These are phyloP conservation scores for Metschnikowia colocasiae DNA, from an alignment of 805 yeast genomes.

Conservation along the genomic window DNA sequence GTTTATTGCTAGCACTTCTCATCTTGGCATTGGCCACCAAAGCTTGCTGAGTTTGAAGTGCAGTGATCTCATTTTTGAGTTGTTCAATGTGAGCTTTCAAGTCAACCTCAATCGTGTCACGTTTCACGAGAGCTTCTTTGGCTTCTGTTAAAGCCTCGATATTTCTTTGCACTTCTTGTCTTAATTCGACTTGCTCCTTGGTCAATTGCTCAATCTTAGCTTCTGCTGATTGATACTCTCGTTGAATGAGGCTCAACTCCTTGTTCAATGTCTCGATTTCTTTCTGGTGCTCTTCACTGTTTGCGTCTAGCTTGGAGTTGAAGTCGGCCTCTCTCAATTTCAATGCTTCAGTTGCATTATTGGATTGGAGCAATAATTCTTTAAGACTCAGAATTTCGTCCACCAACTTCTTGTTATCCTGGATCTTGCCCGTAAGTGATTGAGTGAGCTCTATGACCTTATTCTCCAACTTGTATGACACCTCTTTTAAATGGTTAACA, in stretches of 20 bases:
- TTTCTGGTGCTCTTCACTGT: slow-evolving; percentile 45
- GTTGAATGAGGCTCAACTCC: slow-evolving; percentile 52
- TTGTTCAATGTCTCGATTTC: slow-evolving; percentile 49
- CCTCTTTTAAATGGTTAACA: slow-evolving; percentile 84
- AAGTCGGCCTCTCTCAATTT: slow-evolving; percentile 55
- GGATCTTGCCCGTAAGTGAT: slow-evolving; percentile 69
- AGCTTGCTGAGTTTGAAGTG: slow-evolving; percentile 38
- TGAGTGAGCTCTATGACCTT: slow-evolving; percentile 96
- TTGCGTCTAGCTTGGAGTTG: slow-evolving; percentile 42
- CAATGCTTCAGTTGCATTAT: slow-evolving; percentile 49
- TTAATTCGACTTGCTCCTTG: slow-evolving; percentile 57
- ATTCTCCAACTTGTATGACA: slow-evolving; percentile 89
- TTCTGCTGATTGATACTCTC: slow-evolving; percentile 56
- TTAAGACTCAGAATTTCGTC: slow-evolving; percentile 51
- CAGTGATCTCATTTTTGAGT: slow-evolving; percentile 49
- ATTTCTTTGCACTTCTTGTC: slow-evolving; percentile 58
- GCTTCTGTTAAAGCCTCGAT: slow-evolving; percentile 60
- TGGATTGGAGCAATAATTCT: slow-evolving; percentile 49
- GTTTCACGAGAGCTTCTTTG: slow-evolving; percentile 53
- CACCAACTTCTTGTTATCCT: slow-evolving; percentile 73
- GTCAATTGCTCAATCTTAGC: slow-evolving; percentile 57
- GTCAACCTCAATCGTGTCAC: slow-evolving; percentile 63
- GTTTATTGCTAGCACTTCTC: slow-evolving; percentile 35
- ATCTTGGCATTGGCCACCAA: slow-evolving; percentile 32
- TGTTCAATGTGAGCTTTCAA: slow-evolving; percentile 59